A percentile compares a stretch with the other conserved stretches of the same genome.
These are phyloP conservation scores for Phytophthora agathidicida DNA, from an alignment of 352 stramenopile species.

Conservation along the genomic window DNA sequence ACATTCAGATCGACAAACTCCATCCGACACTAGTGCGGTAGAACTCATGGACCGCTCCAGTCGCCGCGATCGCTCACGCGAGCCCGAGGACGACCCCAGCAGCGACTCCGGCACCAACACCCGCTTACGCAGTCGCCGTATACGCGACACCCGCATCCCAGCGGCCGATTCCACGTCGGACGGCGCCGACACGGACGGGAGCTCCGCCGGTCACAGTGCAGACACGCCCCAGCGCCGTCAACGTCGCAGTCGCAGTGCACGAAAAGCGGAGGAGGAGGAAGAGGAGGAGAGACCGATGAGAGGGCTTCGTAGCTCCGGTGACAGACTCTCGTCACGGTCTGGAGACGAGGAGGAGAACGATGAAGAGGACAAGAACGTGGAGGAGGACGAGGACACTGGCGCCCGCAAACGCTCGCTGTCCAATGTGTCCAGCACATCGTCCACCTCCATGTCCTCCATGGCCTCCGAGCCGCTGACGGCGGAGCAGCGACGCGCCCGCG, in stretches of 20 bases:
- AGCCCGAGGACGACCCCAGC: slow-evolving; percentile 31
- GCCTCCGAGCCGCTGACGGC: slow-evolving; percentile 49
- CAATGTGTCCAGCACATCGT: slow-evolving; percentile 69
- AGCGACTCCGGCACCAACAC: slow-evolving; percentile 35
- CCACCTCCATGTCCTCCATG: slow-evolving; percentile 54
- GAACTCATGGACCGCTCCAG: slow-evolving; percentile 71
- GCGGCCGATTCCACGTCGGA: slow-evolving; percentile 55
- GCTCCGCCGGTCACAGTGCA: slow-evolving; percentile 24
- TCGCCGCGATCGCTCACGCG: slow-evolving; percentile 44
- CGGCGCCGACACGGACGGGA: slow-evolving; percentile 66
- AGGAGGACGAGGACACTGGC: slow-evolving; percentile 13
- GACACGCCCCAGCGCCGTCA: slow-evolving; percentile 17
- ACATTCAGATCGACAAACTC: too few relatives aligned
- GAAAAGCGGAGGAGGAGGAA: slow-evolving; percentile 38
- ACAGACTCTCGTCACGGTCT: slow-evolving; percentile 31
- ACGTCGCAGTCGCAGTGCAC: slow-evolving; percentile 26
- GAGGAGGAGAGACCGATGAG: slow-evolving; percentile 4
- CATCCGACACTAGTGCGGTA: too few relatives aligned
- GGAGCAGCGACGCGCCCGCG: slow-evolving; percentile 34
- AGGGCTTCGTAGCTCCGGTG: slow-evolving; percentile 25
- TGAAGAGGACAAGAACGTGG: slow-evolving; percentile 12
- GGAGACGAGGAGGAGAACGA: slow-evolving; percentile 36
- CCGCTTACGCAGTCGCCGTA: slow-evolving; percentile 46
- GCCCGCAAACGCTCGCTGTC: slow-evolving; percentile 65
- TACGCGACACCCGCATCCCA: slow-evolving; percentile 32